A percentile compares a stretch with the other conserved stretches of the same genome.
These are phyloP conservation scores for Carex sylvatica DNA, from an alignment of 202 grass and related monocot genomes.

Conservation along the genomic window DNA sequence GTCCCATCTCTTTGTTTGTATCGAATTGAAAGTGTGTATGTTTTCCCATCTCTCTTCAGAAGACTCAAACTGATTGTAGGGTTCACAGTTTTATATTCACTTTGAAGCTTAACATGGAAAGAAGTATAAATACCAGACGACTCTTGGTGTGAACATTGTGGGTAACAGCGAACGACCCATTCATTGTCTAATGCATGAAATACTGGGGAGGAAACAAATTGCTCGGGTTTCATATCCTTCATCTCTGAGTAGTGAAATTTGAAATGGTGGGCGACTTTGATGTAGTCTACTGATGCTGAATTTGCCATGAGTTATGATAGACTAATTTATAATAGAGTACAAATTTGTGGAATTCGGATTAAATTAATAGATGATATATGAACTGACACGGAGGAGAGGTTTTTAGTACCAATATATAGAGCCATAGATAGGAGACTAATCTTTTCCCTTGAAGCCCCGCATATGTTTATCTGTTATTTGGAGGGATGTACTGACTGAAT, in stretches of 20 bases:
- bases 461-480: too few species aligned
- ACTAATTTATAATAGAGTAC: too few species aligned
- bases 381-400: too few species aligned
- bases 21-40: too few species aligned
- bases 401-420: too few species aligned
- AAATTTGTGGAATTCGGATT: too few species aligned
- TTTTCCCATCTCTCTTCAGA: background rate
- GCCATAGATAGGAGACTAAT: too few species aligned
- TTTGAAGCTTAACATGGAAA: background rate
- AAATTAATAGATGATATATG: too few species aligned
- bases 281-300: background rate
- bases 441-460: too few species aligned
- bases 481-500: too few species aligned
- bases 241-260: background rate
- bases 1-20: too few species aligned
- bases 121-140: background rate
- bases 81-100: background rate
- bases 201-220: too few species aligned
- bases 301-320: background rate
- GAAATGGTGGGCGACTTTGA: background rate
- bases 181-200: background rate
- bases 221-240: background rate
- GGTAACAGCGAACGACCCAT: background rate
- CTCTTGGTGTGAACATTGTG: background rate
- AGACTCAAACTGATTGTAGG: background rate